Evolutionary conservation across 1,139 yeast species (phyloP).

Genomic region (Pichia cactophila): DNA sequence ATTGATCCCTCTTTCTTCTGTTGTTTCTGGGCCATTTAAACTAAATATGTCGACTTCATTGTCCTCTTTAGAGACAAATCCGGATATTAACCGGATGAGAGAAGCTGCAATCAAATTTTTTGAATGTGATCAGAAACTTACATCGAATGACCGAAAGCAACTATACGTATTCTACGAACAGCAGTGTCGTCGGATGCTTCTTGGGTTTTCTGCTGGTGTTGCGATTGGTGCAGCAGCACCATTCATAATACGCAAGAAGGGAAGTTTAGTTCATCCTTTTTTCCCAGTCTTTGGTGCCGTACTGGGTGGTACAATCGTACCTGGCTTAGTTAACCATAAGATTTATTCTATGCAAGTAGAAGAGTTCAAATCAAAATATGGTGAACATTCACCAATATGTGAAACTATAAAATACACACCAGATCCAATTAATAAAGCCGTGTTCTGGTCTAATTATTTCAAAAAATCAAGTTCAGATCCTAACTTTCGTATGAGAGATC

Average conservation of each 20-base stretch:
- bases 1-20: neutral
- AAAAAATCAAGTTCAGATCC: conserved; percentile 20
- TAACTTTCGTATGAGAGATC: conserved; percentile 21
- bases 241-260: conserved; percentile 18
- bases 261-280: conserved; percentile 20
- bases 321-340: conserved; percentile 15
- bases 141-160: conserved; percentile 17
- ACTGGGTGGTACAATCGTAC: conserved; percentile 17
- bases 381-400: conserved; percentile 16
- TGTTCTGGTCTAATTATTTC: conserved; percentile 25
- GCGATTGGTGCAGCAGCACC: conserved; percentile 22
- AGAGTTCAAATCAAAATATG: conserved; percentile 13
- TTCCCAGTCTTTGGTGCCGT: conserved; percentile 20
- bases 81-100: conserved; percentile 15
- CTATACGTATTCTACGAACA: conserved; percentile 19
- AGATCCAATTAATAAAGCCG: conserved; percentile 19
- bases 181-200: conserved; percentile 16
- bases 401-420: conserved; percentile 20
- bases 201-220: conserved; percentile 21
- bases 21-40: neutral
- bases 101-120: conserved; percentile 21
- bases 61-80: neutral
- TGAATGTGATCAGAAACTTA: conserved; percentile 21
- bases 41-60: neutral
- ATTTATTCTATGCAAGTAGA: conserved; percentile 12